A percentile compares a stretch with the other conserved stretches of the same genome.
Evolutionary conservation across 2,329 filamentous ascomycete species (phyloP).

Genomic region (Fusarium lyarnte): DNA sequence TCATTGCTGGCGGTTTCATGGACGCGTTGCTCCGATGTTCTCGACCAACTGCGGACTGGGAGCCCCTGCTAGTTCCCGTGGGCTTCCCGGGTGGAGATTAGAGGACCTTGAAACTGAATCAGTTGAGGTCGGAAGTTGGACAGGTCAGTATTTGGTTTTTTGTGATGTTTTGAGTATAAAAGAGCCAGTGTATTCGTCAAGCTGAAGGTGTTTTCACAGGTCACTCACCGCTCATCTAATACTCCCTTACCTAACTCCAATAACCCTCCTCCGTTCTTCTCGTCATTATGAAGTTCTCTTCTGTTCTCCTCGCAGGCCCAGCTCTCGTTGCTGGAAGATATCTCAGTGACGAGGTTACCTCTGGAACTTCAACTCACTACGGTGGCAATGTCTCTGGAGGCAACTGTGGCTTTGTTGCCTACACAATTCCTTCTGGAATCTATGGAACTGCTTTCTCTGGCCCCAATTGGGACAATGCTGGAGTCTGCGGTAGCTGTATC

Average conservation of each 20-base stretch:
- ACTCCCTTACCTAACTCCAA: not conserved
- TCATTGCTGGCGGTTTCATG: slow-evolving; percentile 5
- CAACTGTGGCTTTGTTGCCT: slow-evolving; percentile 69
- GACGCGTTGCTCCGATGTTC: not conserved
- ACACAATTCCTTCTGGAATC: slow-evolving; percentile 67
- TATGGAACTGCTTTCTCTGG: slow-evolving; percentile 71
- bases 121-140: not conserved
- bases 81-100: slow-evolving; percentile 2
- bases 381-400: slow-evolving; percentile 67
- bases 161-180: not conserved
- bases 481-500: slow-evolving; percentile 70
- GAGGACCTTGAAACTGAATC: slow-evolving; percentile 2
- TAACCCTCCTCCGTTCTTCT: not conserved
- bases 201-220: not conserved
- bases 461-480: slow-evolving; percentile 64
- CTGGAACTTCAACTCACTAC: slow-evolving; percentile 57
- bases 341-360: slow-evolving; percentile 18
- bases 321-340: slow-evolving; percentile 32
- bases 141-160: not conserved
- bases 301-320: slow-evolving; percentile 28
- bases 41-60: not conserved
- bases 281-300: slow-evolving; percentile 37
- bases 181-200: not conserved
- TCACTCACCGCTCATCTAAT: not conserved
- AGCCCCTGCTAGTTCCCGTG: slow-evolving; percentile 28